These are phyloP conservation scores for Metschnikowia cerradonensis DNA, from an alignment of 805 yeast genomes.

Conservation along the genomic window DNA sequence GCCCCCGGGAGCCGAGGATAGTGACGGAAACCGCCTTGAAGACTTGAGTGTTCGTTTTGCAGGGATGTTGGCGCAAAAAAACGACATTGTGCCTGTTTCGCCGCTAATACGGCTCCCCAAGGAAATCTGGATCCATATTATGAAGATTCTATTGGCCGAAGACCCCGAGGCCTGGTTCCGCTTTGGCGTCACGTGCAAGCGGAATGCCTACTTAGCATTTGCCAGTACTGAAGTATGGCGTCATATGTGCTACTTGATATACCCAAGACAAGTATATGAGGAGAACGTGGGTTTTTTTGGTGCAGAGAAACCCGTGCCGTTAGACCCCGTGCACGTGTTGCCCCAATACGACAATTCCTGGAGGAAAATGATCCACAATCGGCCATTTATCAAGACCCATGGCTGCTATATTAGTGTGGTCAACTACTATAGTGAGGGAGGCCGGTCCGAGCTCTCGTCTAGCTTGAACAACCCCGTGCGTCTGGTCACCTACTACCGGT, in stretches of 20 bases:
- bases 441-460: conserved; percentile 58
- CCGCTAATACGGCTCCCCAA: conserved; percentile 42
- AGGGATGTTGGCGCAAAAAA: conserved; percentile 22
- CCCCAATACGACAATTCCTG: conserved; percentile 33
- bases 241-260: conserved; percentile 45
- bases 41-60: conserved; percentile 21
- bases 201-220: conserved; percentile 56
- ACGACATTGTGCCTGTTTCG: conserved; percentile 29
- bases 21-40: conserved; percentile 5
- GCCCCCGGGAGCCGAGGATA: conserved; percentile 17
- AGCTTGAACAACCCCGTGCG: conserved; percentile 74
- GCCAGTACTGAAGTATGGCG: conserved; percentile 48
- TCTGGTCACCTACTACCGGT: conserved; percentile 84
- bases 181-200: conserved; percentile 56
- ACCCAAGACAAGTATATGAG: conserved; percentile 52
- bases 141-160: conserved; percentile 41
- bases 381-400: conserved; percentile 76
- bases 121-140: conserved; percentile 53
- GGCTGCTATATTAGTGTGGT: conserved; percentile 87
- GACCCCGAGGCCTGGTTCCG: conserved; percentile 66
- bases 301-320: conserved; percentile 30
- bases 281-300: conserved; percentile 40
- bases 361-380: conserved; percentile 49
- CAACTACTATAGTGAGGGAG: conserved; percentile 81
- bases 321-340: conserved; percentile 26